Evolutionary conservation across 257 asterid genomes (phyloP).

Genomic region (Capsicum rhomboideum): DNA sequence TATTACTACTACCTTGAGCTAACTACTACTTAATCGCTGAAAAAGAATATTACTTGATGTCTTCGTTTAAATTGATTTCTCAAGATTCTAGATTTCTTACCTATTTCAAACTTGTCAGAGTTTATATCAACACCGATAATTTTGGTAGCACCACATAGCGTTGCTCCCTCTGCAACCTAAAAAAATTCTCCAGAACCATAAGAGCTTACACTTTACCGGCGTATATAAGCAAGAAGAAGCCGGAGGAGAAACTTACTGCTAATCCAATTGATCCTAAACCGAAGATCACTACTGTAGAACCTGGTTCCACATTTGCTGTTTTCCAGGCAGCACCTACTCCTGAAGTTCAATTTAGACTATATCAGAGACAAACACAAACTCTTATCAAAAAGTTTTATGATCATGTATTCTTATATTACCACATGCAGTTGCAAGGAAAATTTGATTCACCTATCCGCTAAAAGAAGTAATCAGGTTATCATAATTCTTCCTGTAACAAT

Average conservation of each 20-base stretch:
- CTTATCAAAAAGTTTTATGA: no score
- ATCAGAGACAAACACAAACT: neutral
- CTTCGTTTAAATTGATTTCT: neutral
- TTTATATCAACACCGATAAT: conserved; percentile 74
- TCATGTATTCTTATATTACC: neutral
- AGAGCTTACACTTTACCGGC: neutral
- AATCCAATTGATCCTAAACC: conserved; percentile 88
- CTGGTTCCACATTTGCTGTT: conserved; percentile 74
- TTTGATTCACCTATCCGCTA: neutral
- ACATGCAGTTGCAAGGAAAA: neutral
- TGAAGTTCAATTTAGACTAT: conserved; percentile 4
- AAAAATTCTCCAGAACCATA: neutral
- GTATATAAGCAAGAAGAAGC: neutral
- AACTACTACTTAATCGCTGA: no score
- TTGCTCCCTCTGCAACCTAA: conserved; percentile 94
- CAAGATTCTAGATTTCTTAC: conserved; percentile 6
- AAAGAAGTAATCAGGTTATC: neutral
- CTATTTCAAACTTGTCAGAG: conserved; percentile 49
- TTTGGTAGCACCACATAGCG: conserved; percentile 59
- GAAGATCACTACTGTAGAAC: conserved; percentile 80
- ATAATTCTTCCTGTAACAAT: neutral
- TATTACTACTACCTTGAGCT: no score
- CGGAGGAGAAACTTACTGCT: conserved; percentile 35
- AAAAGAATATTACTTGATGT: neutral
- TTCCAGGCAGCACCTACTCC: conserved; percentile 93